A percentile compares a stretch with the other conserved stretches of the same genome.
These are phyloP conservation scores for Sonneratia alba DNA, from an alignment of 345 rosid genomes.

Conservation along the genomic window DNA sequence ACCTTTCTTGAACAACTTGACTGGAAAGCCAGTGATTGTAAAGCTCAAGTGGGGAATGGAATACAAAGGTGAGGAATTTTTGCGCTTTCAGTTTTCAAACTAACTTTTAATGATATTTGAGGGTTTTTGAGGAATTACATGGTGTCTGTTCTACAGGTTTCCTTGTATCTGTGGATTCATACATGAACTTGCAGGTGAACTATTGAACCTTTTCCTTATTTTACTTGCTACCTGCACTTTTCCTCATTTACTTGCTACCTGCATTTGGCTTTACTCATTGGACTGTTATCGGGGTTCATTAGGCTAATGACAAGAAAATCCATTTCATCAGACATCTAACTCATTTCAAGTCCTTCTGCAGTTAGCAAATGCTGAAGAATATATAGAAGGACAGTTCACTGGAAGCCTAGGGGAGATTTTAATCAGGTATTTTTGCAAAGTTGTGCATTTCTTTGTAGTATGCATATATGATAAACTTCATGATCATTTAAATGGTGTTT, in stretches of 20 bases:
- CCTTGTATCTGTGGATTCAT: constrained; percentile 89
- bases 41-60: constrained; percentile 97
- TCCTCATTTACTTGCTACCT: neutral
- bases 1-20: constrained; percentile 84
- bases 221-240: neutral
- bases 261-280: neutral
- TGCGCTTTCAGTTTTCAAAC: neutral
- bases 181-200: constrained; percentile 38
- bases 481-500: neutral
- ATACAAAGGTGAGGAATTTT: constrained; percentile 45
- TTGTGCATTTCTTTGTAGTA: neutral
- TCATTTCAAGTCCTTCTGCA: constrained; percentile 16
- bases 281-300: neutral
- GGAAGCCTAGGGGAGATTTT: constrained; percentile 88
- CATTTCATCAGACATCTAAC: neutral
- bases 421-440: constrained; percentile 47
- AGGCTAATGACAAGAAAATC: neutral
- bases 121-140: constrained; percentile 3
- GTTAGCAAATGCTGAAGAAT: constrained; percentile 89
- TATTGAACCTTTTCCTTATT: neutral
- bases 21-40: constrained; percentile 75
- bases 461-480: neutral
- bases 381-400: constrained; percentile 71
- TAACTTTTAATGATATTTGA: neutral
- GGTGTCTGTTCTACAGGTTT: constrained; percentile 38